Conservation (phyloP, 495 filamentous ascomycete species). For the Trichoderma asperelloides region DNA sequence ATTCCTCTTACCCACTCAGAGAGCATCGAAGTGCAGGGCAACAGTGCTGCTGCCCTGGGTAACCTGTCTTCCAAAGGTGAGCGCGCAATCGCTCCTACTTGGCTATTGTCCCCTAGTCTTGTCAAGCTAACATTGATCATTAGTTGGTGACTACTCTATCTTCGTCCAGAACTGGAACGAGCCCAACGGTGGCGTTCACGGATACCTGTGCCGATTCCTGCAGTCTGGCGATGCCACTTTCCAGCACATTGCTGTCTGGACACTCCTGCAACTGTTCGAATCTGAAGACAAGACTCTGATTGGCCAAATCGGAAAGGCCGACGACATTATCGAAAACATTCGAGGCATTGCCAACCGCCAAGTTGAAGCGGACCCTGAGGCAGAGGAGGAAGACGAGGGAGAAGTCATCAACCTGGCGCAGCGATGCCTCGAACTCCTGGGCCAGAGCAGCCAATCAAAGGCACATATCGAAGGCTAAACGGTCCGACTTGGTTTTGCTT, state of each 20-base stretch:
- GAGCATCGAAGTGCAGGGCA: conserved; percentile 96
- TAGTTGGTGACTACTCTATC: conserved; percentile 92
- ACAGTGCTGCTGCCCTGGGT: conserved; percentile 90
- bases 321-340: conserved; percentile 85
- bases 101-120: background rate
- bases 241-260: conserved; percentile 99
- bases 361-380: conserved; percentile 83
- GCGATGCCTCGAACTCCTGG: conserved; percentile 80
- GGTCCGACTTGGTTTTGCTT: background rate
- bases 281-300: conserved; percentile 84
- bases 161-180: conserved; percentile 91
- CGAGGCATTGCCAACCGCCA: conserved; percentile 81
- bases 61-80: conserved; percentile 96
- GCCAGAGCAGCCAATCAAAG: conserved; percentile 42
- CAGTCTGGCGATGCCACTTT: conserved; percentile 93
- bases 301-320: conserved; percentile 72
- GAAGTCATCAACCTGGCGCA: conserved; percentile 90
- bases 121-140: conserved; percentile 13
- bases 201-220: conserved; percentile 86
- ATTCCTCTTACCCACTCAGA: conserved; percentile 91
- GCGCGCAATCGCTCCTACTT: conserved; percentile 13
- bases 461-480: conserved; percentile 47
- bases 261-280: conserved; percentile 86
- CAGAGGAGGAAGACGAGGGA: conserved; percentile 75
- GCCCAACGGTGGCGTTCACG: conserved; percentile 88